These are phyloP conservation scores for Lentinula boryana DNA, from an alignment of 768 basidiomycete species.

Conservation along the genomic window DNA sequence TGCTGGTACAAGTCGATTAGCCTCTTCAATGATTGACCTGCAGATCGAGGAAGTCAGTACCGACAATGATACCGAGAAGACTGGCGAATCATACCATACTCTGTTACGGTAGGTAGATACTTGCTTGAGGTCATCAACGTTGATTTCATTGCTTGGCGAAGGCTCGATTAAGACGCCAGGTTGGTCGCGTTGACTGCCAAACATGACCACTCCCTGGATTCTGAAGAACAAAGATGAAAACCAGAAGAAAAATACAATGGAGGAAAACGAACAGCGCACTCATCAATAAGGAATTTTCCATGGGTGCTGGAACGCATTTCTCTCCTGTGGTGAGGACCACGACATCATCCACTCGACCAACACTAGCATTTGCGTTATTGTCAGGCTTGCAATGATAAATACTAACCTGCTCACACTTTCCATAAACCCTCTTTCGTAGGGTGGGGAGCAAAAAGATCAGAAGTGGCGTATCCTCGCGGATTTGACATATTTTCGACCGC, in stretches of 20 bases:
- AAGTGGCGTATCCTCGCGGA: slow-evolving; percentile 34
- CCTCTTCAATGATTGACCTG: slow-evolving; percentile 35
- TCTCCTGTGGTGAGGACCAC: slow-evolving; percentile 24
- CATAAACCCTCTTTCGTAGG: slow-evolving; percentile 36
- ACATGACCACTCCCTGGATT: slow-evolving; percentile 30
- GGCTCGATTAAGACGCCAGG: slow-evolving; percentile 26
- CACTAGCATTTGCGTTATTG: slow-evolving; percentile 8
- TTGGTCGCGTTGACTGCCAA: slow-evolving; percentile 30
- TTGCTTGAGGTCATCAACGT: slow-evolving; percentile 20
- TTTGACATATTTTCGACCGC: slow-evolving; percentile 25
- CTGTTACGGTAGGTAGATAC: slow-evolving; percentile 21
- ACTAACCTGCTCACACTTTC: slow-evolving; percentile 15
- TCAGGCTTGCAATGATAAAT: background rate
- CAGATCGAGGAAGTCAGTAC: background rate
- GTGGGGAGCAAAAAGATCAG: slow-evolving; percentile 37
- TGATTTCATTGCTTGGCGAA: slow-evolving; percentile 17
- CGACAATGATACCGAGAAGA: background rate
- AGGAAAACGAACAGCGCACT: slow-evolving; percentile 15
- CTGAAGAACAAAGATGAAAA: slow-evolving; percentile 10
- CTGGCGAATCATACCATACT: slow-evolving; percentile 22
- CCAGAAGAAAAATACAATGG: background rate
- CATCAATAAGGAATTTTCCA: slow-evolving; percentile 17
- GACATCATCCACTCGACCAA: slow-evolving; percentile 26
- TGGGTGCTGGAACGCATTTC: slow-evolving; percentile 25
- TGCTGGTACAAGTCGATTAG: slow-evolving; percentile 30